These are phyloP conservation scores for Colletotrichum liaoningense DNA, from an alignment of 2,329 filamentous ascomycete genomes.

Conservation along the genomic window DNA sequence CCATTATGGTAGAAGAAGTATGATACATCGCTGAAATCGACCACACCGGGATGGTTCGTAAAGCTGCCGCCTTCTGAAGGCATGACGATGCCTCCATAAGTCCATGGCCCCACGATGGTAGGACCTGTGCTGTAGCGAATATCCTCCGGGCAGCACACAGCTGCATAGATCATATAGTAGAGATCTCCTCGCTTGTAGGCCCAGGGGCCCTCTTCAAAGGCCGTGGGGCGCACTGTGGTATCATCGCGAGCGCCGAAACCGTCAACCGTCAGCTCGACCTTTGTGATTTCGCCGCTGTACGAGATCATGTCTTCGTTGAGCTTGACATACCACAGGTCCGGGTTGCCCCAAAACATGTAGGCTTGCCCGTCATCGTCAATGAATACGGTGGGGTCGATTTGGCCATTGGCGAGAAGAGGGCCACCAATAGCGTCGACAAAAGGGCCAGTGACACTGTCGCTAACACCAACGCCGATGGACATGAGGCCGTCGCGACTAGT, in stretches of 20 bases:
- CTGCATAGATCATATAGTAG: constrained; percentile 46
- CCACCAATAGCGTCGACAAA: constrained; percentile 47
- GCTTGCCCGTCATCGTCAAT: constrained; percentile 56
- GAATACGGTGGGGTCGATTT: constrained; percentile 53
- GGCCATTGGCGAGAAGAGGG: constrained; percentile 42
- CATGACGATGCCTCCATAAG: neutral
- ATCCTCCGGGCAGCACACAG: constrained; percentile 44
- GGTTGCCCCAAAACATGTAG: constrained; percentile 43
- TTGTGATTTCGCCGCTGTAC: constrained; percentile 42
- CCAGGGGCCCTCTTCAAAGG: constrained; percentile 46
- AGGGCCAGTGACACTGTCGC: constrained; percentile 48
- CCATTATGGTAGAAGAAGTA: neutral
- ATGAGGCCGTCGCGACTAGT: constrained; percentile 10
- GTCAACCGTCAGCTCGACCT: neutral
- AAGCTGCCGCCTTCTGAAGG: neutral
- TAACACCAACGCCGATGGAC: constrained; percentile 48
- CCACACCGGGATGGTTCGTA: neutral
- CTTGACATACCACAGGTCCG: constrained; percentile 50
- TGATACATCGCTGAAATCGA: neutral
- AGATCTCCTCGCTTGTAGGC: constrained; percentile 43
- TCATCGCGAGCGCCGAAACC: constrained; percentile 4
- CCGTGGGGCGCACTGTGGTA: constrained; percentile 23
- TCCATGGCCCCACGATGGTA: constrained; percentile 29
- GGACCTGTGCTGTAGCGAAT: constrained; percentile 44
- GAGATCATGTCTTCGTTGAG: constrained; percentile 54